Evolutionary conservation across 225 moss, liverwort and hornwort genomes (phyloP).

Genomic region (Antitrichia curtipendula): DNA sequence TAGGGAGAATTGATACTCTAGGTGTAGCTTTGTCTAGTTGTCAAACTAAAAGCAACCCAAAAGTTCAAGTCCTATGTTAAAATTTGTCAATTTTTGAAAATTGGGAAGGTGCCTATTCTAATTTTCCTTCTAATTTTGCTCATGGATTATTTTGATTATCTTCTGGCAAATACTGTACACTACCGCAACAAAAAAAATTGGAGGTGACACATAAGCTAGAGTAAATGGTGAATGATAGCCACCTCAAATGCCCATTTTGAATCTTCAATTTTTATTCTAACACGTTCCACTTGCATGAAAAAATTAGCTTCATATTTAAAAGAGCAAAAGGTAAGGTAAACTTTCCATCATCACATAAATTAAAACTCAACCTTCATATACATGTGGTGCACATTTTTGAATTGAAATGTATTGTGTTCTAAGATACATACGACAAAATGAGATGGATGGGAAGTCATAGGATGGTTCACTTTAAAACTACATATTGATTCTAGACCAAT

Average conservation of each 20-base stretch:
- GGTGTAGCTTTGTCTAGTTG: accelerated
- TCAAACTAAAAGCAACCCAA: background rate
- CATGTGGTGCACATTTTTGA: background rate
- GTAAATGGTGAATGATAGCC: background rate
- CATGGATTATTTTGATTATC: accelerated
- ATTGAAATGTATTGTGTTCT: background rate
- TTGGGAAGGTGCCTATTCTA: accelerated
- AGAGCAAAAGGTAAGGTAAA: background rate
- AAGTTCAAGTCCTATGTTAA: background rate
- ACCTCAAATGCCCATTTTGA: background rate
- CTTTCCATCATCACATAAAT: background rate
- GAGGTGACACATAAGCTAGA: accelerated
- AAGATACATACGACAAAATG: accelerated
- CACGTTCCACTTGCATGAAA: accelerated
- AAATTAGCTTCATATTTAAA: background rate
- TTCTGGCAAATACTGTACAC: background rate
- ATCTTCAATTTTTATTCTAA: background rate
- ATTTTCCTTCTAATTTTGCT: background rate
- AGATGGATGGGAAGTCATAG: background rate
- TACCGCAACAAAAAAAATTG: background rate
- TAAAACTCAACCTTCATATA: accelerated
- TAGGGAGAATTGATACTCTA: background rate
- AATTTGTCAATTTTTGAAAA: accelerated
- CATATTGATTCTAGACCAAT: background rate
- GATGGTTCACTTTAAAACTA: background rate